Percentiles rank a stretch among this genome's conserved stretches.
Conservation (phyloP, 176 grass and related monocot species). For the Oryza meridionalis region DNA sequence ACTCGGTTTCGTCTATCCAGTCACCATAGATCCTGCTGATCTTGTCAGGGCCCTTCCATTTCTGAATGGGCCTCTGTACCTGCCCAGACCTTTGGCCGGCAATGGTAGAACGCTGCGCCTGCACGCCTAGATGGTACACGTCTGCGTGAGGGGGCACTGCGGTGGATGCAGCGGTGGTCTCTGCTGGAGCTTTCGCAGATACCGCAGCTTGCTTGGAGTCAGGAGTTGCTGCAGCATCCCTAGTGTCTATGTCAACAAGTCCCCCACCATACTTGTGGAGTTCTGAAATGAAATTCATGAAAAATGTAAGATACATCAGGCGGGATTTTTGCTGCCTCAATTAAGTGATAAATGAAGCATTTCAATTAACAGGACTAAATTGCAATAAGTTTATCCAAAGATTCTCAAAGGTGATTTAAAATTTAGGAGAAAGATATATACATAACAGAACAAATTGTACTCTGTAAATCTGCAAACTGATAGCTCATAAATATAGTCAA, state of each 20-base stretch:
- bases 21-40: conserved; percentile 96
- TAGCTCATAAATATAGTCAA: not conserved
- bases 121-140: conserved; percentile 70
- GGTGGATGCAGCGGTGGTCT: conserved; percentile 44
- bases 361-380: not conserved
- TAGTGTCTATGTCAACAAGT: conserved; percentile 59
- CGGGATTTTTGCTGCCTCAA: not conserved
- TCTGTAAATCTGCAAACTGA: not conserved
- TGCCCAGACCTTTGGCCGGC: conserved; percentile 67
- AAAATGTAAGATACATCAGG: conserved; percentile 5
- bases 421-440: not conserved
- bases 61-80: conserved; percentile 77
- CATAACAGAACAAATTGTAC: not conserved
- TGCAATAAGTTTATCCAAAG: conserved; percentile 1
- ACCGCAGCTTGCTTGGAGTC: conserved; percentile 69
- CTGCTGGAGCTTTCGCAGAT: conserved; percentile 53
- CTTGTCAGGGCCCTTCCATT: conserved; percentile 97
- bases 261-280: conserved; percentile 94
- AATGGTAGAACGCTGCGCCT: conserved; percentile 61
- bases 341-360: not conserved
- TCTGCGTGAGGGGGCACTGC: conserved; percentile 52
- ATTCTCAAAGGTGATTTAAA: not conserved
- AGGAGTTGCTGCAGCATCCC: conserved; percentile 54
- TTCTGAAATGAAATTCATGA: conserved; percentile 52
- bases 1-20: conserved; percentile 92